A percentile compares a stretch with the other conserved stretches of the same genome.
phyloP scores from a whole-genome alignment of 1,284 basidiomycete genomes.

The Athelia psychrophila region DNA sequence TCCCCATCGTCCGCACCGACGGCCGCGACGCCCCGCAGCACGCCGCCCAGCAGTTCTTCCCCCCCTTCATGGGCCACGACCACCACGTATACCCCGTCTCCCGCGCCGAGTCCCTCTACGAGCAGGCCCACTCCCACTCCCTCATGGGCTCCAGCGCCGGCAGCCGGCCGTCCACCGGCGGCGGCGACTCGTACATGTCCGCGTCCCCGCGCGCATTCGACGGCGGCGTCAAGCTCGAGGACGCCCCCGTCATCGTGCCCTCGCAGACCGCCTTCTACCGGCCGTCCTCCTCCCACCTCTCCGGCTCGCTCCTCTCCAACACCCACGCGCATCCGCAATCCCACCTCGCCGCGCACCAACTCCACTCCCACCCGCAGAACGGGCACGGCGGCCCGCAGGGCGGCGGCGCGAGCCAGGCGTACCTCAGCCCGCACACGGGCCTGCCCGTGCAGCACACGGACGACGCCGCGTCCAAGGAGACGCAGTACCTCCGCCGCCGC shows the following conservation, averaged over 20 bases:
- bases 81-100: slow-evolving; percentile 16
- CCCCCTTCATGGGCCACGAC: slow-evolving; percentile 25
- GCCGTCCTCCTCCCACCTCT: not conserved
- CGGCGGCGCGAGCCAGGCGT: slow-evolving; percentile 34
- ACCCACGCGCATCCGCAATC: slow-evolving; percentile 23
- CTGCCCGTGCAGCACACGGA: slow-evolving; percentile 81
- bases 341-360: slow-evolving; percentile 17
- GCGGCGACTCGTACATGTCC: slow-evolving; percentile 22
- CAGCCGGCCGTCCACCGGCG: no score
- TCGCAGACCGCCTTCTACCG: slow-evolving; percentile 44
- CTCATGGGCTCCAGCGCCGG: slow-evolving; percentile 18
- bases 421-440: slow-evolving; percentile 50
- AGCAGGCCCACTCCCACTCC: slow-evolving; percentile 25
- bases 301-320: slow-evolving; percentile 25
- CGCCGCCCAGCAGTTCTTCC: slow-evolving; percentile 42
- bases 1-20: slow-evolving; percentile 72
- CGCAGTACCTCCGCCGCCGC: slow-evolving; percentile 77
- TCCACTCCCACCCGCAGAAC: no score
- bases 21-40: slow-evolving; percentile 40
- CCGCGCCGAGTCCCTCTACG: slow-evolving; percentile 20
- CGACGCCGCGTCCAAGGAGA: slow-evolving; percentile 83
- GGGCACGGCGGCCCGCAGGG: no score
- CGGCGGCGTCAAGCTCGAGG: slow-evolving; percentile 60
- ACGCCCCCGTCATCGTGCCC: slow-evolving; percentile 54
- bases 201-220: slow-evolving; percentile 46